These are phyloP conservation scores for Beta vulgaris DNA, from an alignment of 148 eudicot genomes.

Conservation along the genomic window DNA sequence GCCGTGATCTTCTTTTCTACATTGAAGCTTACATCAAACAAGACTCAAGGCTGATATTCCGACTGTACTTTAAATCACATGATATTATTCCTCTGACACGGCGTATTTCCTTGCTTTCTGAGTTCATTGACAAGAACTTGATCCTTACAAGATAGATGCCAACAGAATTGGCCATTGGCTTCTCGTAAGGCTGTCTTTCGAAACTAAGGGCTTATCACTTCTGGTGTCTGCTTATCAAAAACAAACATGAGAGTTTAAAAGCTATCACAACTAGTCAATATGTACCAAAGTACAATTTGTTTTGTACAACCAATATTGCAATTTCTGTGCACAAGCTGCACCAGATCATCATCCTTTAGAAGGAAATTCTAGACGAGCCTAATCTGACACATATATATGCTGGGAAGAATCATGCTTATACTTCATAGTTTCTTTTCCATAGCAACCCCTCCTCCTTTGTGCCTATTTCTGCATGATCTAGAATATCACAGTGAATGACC, in stretches of 20 bases:
- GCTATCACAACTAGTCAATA: background rate
- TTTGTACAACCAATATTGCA: background rate
- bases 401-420: background rate
- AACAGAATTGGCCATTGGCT: slow-evolving; percentile 14
- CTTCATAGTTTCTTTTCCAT: background rate
- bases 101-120: background rate
- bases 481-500: background rate
- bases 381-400: background rate
- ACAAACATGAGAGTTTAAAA: background rate
- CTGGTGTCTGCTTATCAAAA: background rate
- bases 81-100: slow-evolving; percentile 8
- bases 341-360: background rate
- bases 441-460: background rate
- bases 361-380: background rate
- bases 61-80: slow-evolving; percentile 10
- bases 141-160: background rate
- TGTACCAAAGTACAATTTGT: too few relatives aligned
- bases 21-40: background rate
- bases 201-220: background rate
- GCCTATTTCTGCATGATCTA: background rate
- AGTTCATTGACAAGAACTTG: background rate
- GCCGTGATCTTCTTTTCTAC: background rate
- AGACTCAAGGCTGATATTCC: slow-evolving; percentile 9
- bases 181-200: slow-evolving; percentile 6
- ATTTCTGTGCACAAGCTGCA: background rate